Evolutionary conservation across 1,139 yeast genomes (phyloP).

Genomic region (Protomyces gravidus): DNA sequence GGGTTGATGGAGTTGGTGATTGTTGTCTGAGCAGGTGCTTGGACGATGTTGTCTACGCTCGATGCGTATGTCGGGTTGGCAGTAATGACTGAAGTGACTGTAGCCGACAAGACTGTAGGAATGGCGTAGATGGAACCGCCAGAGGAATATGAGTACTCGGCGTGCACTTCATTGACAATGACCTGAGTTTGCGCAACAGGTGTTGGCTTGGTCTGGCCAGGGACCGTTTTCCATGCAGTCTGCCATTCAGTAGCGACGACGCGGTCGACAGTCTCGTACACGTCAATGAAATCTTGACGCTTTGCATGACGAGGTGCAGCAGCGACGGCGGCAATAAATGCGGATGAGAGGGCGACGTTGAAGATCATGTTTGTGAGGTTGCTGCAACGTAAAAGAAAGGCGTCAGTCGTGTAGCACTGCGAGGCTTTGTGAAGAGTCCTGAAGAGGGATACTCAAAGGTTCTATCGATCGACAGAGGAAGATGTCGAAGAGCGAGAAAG

Average conservation of each 20-base stretch:
- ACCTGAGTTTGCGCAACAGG: slow-evolving; percentile 11
- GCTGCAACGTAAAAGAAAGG: background rate
- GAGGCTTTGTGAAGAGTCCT: slow-evolving; percentile 1
- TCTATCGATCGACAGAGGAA: background rate
- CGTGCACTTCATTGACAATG: slow-evolving; percentile 14
- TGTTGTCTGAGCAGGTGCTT: slow-evolving; percentile 5
- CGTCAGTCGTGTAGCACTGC: slow-evolving; percentile 3
- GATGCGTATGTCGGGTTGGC: background rate
- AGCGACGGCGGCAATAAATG: background rate
- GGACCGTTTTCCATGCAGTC: background rate
- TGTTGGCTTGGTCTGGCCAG: background rate
- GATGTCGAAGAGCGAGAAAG: background rate
- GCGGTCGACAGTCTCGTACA: slow-evolving; percentile 1
- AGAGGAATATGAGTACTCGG: slow-evolving; percentile 17
- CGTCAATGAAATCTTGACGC: background rate
- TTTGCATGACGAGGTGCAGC: background rate
- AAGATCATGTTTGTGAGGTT: background rate
- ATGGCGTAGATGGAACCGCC: slow-evolving; percentile 20
- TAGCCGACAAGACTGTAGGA: slow-evolving; percentile 7
- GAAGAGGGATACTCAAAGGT: background rate
- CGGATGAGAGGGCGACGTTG: background rate
- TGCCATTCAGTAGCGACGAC: background rate
- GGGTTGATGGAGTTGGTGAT: slow-evolving; percentile 19
- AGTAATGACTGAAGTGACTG: slow-evolving; percentile 2
- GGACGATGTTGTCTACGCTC: slow-evolving; percentile 7